Conservation (phyloP, 192 early-diverging fungal species). For the Paraglomus occultum region DNA sequence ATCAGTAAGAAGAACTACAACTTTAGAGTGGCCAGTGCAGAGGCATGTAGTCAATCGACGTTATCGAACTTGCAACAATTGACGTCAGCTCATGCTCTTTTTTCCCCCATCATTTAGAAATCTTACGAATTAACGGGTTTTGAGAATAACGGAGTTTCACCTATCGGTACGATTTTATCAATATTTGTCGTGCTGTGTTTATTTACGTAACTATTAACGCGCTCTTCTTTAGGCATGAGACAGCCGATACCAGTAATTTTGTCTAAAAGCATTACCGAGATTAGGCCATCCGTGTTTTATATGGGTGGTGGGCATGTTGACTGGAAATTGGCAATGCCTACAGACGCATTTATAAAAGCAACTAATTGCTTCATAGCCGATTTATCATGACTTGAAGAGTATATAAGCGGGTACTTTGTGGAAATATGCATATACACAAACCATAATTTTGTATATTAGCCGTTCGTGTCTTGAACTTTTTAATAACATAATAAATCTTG, state of each 20-base stretch:
- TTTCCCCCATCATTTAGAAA: slow-evolving; percentile 32
- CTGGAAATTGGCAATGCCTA: slow-evolving; percentile 77
- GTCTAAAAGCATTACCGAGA: slow-evolving; percentile 53
- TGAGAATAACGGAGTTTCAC: slow-evolving; percentile 64
- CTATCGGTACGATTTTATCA: slow-evolving; percentile 54
- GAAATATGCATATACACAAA: too few species aligned
- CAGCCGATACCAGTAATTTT: slow-evolving; percentile 63
- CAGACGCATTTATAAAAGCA: slow-evolving; percentile 54
- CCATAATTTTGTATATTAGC: too few species aligned
- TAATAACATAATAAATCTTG: too few species aligned
- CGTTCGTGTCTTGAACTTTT: too few species aligned
- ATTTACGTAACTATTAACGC: neutral
- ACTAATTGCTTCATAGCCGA: slow-evolving; percentile 19
- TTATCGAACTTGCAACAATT: neutral
- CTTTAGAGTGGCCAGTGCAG: slow-evolving; percentile 65
- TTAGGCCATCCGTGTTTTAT: slow-evolving; percentile 71
- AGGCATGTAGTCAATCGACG: slow-evolving; percentile 30
- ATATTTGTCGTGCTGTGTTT: neutral
- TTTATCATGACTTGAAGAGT: neutral
- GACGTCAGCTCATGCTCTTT: too few species aligned
- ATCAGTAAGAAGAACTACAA: slow-evolving; percentile 77
- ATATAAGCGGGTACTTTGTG: too few species aligned
- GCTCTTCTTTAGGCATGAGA: slow-evolving; percentile 43
- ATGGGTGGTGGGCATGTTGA: slow-evolving; percentile 83
- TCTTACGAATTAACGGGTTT: slow-evolving; percentile 74